Percentiles rank a stretch among this genome's conserved stretches.
These are phyloP conservation scores for Cytospora mali DNA, from an alignment of 2,329 filamentous ascomycete genomes.

Conservation along the genomic window DNA sequence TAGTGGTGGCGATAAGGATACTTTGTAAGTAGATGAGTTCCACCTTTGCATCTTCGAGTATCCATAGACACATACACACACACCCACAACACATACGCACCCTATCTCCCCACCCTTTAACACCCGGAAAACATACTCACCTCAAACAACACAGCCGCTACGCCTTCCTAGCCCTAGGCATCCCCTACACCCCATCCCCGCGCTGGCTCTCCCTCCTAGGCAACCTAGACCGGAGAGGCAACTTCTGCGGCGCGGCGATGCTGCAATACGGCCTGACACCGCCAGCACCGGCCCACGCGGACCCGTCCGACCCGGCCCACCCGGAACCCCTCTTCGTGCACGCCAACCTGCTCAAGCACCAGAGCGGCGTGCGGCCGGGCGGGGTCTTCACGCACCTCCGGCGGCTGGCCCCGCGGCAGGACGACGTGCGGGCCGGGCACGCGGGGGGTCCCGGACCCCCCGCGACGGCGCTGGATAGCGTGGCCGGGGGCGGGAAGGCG, in stretches of 20 bases:
- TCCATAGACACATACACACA: neutral
- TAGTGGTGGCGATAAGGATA: constrained; percentile 27
- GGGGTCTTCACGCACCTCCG: constrained; percentile 17
- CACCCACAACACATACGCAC: neutral
- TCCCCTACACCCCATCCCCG: constrained; percentile 26
- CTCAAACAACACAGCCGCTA: constrained; percentile 16
- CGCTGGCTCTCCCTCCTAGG: constrained; percentile 27
- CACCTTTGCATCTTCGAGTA: neutral
- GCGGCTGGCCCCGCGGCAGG: constrained; percentile 18
- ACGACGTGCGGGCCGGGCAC: constrained; percentile 17
- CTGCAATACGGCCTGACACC: constrained; percentile 25
- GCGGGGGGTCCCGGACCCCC: too few species aligned
- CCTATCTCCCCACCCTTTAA: neutral
- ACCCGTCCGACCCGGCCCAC: constrained; percentile 17
- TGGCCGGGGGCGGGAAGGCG: constrained; percentile 11
- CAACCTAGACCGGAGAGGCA: constrained; percentile 9
- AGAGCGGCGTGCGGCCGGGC: constrained; percentile 19
- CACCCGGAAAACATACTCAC: neutral
- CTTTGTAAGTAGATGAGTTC: constrained; percentile 23
- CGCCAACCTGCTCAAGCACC: constrained; percentile 28
- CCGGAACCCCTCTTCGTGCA: constrained; percentile 26
- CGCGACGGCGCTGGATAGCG: constrained; percentile 9
- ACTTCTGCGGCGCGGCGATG: constrained; percentile 28
- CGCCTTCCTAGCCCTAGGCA: constrained; percentile 24
- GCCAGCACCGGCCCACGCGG: constrained; percentile 3